A percentile compares a stretch with the other conserved stretches of the same genome.
Conservation (phyloP, 2,329 filamentous ascomycete genomes). For the Hysterium pulicare region DNA sequence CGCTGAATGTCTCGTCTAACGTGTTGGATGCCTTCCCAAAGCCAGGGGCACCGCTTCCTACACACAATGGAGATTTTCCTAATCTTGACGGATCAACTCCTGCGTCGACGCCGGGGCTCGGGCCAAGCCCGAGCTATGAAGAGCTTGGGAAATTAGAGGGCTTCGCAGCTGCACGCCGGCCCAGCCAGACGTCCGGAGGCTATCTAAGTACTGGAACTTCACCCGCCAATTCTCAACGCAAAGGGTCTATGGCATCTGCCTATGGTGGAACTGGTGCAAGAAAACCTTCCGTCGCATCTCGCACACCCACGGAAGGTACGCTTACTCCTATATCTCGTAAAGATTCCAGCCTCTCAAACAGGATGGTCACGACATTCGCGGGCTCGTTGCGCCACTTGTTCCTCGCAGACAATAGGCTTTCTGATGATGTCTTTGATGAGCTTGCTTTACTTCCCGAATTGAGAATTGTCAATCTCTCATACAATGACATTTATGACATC, state of each 20-base stretch:
- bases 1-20: conserved; percentile 92
- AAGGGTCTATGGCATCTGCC: conserved; percentile 80
- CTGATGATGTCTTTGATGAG: conserved; percentile 94
- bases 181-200: conserved; percentile 79
- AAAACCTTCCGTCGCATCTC: conserved; percentile 79
- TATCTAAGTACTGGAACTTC: conserved; percentile 73
- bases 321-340: conserved; percentile 66
- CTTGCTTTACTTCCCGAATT: conserved; percentile 78
- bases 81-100: conserved; percentile 43
- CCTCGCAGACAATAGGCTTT: conserved; percentile 88
- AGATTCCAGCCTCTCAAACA: conserved; percentile 81
- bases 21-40: conserved; percentile 89
- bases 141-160: conserved; percentile 68
- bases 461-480: conserved; percentile 86
- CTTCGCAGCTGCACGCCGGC: conserved; percentile 62
- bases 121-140: conserved; percentile 63
- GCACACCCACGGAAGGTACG: conserved; percentile 57
- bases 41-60: conserved; percentile 61
- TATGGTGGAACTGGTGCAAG: conserved; percentile 44
- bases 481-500: conserved; percentile 91
- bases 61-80: conserved; percentile 24
- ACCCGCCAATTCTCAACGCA: conserved; percentile 62
- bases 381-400: conserved; percentile 80
- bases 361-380: conserved; percentile 81
- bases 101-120: conserved; percentile 41